Base-by-base conservation (phyloP, 108 stramenopile genomes). In the Chaetoceros tenuissimus region DNA sequence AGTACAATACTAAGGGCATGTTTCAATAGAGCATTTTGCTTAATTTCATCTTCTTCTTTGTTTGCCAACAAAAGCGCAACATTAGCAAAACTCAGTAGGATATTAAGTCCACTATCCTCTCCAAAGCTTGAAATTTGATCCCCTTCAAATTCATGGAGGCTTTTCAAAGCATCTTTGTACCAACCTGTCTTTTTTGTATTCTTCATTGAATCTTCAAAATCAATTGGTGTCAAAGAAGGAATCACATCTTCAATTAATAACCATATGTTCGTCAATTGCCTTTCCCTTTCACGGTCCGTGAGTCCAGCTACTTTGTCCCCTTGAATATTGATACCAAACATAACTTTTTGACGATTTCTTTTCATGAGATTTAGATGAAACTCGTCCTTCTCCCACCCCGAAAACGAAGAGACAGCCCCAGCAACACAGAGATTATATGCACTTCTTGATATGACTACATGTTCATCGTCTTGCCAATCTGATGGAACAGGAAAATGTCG, bases 361-460 rank as follows among this genome's bases (percentile, higher is more conserved):
- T 70, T 65, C 0, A 92, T 66, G 27, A 71, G 53, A 23, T 79
- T 71, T 24, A 79, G 57, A 34, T 62, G 68, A 49, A 92, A 91
- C 44, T 85, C 84, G 17, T 80, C 72, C 5, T 30, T 27, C 50
- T 83, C 82, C 89, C 89, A 91, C 24, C 89, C 89, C 0, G 89
- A 91, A 62, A 91, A 91, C 24, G 69, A 48, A 2, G 85, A 81
- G 2, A 85, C 84, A 60, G 80, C 84, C 45, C 71, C 75, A 1
- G 74, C 82, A 46, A 87, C 84, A 31, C 79, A 77, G 17, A 87
- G 59, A 67, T 92, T 87, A 48, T 79, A 78, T 10, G 63, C 46
- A 23, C 77, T 62, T 3, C 73, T 30, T 26, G 90, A 84, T 18
- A 92, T 40, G 10, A 50, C 57, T 30, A 50, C 26, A 18, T 74